These are phyloP conservation scores for Aristolochia contorta DNA, from an alignment of 164 flowering plant genomes.

Conservation along the genomic window DNA sequence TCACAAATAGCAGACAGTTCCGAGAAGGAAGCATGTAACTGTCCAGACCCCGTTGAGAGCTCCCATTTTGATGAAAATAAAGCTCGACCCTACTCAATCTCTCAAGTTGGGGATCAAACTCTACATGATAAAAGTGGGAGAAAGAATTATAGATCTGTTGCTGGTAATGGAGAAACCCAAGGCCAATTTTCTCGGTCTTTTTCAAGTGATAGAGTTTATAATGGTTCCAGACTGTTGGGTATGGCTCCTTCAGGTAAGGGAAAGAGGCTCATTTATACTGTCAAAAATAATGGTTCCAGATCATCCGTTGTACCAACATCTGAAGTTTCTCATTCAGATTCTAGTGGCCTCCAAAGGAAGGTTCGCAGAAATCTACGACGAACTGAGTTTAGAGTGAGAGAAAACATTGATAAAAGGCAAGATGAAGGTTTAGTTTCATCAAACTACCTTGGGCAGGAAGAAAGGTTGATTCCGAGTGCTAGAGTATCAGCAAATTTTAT, in stretches of 20 bases:
- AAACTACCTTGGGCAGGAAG: conserved; percentile 24
- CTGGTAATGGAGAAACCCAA: conserved; percentile 22
- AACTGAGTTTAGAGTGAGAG: conserved; percentile 68
- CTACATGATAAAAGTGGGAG: conserved; percentile 12
- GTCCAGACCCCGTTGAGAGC: conserved; percentile 13
- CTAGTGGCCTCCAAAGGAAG: conserved; percentile 52
- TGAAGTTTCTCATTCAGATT: conserved; percentile 30
- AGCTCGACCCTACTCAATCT: conserved; percentile 11
- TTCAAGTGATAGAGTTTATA: conserved; percentile 26
- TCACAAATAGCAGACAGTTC: conserved; percentile 16
- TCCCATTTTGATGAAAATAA: conserved; percentile 19
- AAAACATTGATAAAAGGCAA: conserved; percentile 46
- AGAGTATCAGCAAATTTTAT: conserved; percentile 22
- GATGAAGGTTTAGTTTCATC: conserved; percentile 21
- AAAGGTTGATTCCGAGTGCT: conserved; percentile 28
- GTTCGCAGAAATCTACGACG: conserved; percentile 39
- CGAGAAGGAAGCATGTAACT: conserved; percentile 12
- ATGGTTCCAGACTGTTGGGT: conserved; percentile 32
- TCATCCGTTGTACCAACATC: conserved; percentile 23
- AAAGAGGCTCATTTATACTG: conserved; percentile 37
- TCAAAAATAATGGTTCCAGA: conserved; percentile 39
- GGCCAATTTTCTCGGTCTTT: conserved; percentile 20
- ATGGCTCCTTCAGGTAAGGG: conserved; percentile 36
- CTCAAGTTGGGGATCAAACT: conserved; percentile 20
- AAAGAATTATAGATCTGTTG: conserved; percentile 18